Percentiles rank a stretch among this genome's conserved stretches.
Evolutionary conservation across 345 rosid genomes (phyloP).

Genomic region (Salix purpurea): DNA sequence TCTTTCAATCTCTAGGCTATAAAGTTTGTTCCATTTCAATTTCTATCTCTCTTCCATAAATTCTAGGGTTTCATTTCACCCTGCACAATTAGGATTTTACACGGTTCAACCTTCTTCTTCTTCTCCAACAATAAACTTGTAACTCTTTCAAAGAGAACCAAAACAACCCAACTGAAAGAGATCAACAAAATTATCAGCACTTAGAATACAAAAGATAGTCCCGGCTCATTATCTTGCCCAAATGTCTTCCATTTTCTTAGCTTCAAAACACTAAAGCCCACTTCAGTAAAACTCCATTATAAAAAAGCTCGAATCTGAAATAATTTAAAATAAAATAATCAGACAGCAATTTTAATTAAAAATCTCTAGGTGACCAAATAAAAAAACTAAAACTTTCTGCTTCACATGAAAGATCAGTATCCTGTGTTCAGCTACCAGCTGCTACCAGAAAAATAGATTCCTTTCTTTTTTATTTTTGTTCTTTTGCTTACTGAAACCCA

Average conservation of each 20-base stretch:
- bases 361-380: background rate
- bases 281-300: constrained; percentile 21
- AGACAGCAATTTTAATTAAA: background rate
- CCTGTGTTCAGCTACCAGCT: background rate
- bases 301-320: constrained; percentile 36
- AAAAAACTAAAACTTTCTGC: background rate
- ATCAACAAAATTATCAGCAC: constrained; percentile 12
- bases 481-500: constrained; percentile 1
- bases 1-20: constrained; percentile 18
- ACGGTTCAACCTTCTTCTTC: constrained; percentile 3
- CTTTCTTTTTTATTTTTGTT: background rate
- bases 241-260: constrained; percentile 3
- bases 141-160: background rate
- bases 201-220: constrained; percentile 10
- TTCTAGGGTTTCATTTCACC: constrained; percentile 14
- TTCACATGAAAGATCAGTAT: background rate
- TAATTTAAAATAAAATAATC: background rate
- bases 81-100: constrained; percentile 10
- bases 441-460: background rate
- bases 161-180: constrained; percentile 16
- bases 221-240: constrained; percentile 13
- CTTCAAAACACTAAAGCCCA: constrained; percentile 12
- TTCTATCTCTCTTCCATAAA: background rate
- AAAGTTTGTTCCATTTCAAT: constrained; percentile 23
- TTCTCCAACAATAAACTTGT: constrained; percentile 1